Base-by-base conservation (phyloP, 2,329 filamentous ascomycete genomes). In the Aspergillus neoniger region DNA sequence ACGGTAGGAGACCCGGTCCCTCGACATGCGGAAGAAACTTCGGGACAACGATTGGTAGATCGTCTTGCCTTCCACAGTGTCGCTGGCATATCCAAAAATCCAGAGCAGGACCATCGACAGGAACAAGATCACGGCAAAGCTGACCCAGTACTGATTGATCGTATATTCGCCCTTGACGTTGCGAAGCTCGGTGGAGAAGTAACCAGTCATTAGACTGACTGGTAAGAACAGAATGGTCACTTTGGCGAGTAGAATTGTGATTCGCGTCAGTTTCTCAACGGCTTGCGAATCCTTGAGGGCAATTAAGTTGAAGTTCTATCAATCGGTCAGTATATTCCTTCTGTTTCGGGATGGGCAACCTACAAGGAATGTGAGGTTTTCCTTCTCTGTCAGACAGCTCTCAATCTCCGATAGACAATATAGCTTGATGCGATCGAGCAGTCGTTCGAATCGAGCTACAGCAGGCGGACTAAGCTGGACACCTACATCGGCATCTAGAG, bases 171-270 rank as follows among this genome's bases (percentile, higher is more conserved):
- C 72, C 52, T 84, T 80, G 9, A 87, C 76, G 4, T 85, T 82
- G 7, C 79, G 75, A 53, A 91, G 84, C 71, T 90, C 83, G 1
- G 88, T 83, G 5, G 86, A 88, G 72, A 91, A 92, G 74, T 91
- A 92, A 32, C 81, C 86, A 3, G 89, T 91, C 85, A 92, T 87
- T 52, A 92, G 82, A 65, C 84, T 88, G 62, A 92, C 88, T 0
- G 90, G 90, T 58, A 92, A 81, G 76, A 92, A 92, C 55, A 92
- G 80, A 43, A 92, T 89, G 12, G 87, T 90, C 5, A 89, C 85
- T 72, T 92, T 92, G 50, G 88, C 89, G 10, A 92, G 80, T 5
- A 92, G 78, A 4, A 91, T 86, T 3, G 89, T 90, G 64, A 89
- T 87, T 59, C 89, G 81, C 0, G 89, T 91, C 19, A 92, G 81